phyloP scores from a whole-genome alignment of 768 basidiomycete genomes.

The Trametes cinnabarina region DNA sequence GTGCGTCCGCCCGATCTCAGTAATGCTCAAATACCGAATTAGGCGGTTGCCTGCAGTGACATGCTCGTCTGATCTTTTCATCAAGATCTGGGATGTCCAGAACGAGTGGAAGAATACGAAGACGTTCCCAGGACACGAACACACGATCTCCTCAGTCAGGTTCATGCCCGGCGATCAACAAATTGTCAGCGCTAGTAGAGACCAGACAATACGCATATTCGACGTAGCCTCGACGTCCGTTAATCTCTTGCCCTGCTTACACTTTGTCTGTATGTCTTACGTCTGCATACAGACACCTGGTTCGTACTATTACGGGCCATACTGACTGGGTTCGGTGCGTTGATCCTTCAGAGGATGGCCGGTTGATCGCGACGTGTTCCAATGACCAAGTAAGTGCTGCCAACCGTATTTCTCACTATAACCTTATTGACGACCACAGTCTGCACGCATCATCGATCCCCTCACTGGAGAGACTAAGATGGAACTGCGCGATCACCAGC shows the following conservation, averaged over 20 bases:
- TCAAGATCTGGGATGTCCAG: slow-evolving; percentile 56
- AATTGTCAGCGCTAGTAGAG: slow-evolving; percentile 53
- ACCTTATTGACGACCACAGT: slow-evolving; percentile 32
- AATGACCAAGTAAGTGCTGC: slow-evolving; percentile 49
- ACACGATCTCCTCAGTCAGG: slow-evolving; percentile 51
- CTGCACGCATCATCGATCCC: slow-evolving; percentile 50
- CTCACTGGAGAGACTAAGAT: slow-evolving; percentile 47
- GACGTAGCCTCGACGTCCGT: slow-evolving; percentile 53
- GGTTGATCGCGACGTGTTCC: slow-evolving; percentile 48
- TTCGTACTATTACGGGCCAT: slow-evolving; percentile 50
- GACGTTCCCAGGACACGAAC: slow-evolving; percentile 59
- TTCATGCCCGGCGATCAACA: slow-evolving; percentile 53
- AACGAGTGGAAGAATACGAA: slow-evolving; percentile 56
- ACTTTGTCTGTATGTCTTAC: background rate
- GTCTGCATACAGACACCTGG: slow-evolving; percentile 42
- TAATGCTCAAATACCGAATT: slow-evolving; percentile 27
- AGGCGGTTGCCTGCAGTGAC: slow-evolving; percentile 63
- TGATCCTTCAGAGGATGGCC: slow-evolving; percentile 40
- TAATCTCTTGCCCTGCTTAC: background rate
- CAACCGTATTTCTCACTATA: background rate
- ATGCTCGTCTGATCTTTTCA: slow-evolving; percentile 53
- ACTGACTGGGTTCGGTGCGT: slow-evolving; percentile 50
- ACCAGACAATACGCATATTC: slow-evolving; percentile 54
- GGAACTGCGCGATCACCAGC: slow-evolving; percentile 55
- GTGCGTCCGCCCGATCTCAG: too few relatives aligned